Conservation (phyloP, 2,329 filamentous ascomycete species). For the Orbilia blumenaviensis region DNA sequence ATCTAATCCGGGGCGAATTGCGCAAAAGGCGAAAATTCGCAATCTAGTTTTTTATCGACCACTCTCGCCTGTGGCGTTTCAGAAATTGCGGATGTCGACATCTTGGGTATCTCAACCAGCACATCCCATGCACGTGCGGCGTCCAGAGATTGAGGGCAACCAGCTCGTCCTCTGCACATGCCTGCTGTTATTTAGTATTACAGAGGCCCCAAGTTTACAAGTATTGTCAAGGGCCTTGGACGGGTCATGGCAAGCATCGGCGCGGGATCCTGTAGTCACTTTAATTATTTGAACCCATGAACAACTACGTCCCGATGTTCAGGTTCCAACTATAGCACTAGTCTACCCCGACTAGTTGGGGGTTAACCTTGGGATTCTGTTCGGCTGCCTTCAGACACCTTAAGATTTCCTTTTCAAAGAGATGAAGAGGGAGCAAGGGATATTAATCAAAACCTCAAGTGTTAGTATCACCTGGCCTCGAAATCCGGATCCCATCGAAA, state of each 20-base stretch:
- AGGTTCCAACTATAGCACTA: background rate
- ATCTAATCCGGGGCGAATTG: constrained; percentile 48
- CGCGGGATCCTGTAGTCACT: constrained; percentile 23
- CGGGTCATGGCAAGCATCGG: constrained; percentile 38
- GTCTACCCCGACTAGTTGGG: background rate
- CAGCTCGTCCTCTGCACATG: background rate
- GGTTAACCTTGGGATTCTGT: background rate
- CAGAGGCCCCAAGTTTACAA: background rate
- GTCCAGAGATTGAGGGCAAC: background rate
- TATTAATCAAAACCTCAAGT: constrained; percentile 18
- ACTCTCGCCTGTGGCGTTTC: constrained; percentile 33
- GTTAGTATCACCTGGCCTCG: constrained; percentile 27
- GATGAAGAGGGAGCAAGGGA: constrained; percentile 27
- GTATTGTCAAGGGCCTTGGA: background rate
- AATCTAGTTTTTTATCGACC: constrained; percentile 39
- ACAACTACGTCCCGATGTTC: background rate
- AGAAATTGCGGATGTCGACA: constrained; percentile 15
- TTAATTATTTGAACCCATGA: background rate
- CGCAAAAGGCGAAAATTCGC: constrained; percentile 6
- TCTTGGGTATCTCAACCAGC: constrained; percentile 5
- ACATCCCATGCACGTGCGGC: constrained; percentile 4
- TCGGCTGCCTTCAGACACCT: constrained; percentile 25
- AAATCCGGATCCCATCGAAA: background rate
- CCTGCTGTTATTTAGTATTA: background rate
- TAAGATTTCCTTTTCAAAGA: constrained; percentile 9